A percentile compares a stretch with the other conserved stretches of the same genome.
Evolutionary conservation across 352 stramenopile genomes (phyloP).

Genomic region (Phytophthora pseudosyringae): DNA sequence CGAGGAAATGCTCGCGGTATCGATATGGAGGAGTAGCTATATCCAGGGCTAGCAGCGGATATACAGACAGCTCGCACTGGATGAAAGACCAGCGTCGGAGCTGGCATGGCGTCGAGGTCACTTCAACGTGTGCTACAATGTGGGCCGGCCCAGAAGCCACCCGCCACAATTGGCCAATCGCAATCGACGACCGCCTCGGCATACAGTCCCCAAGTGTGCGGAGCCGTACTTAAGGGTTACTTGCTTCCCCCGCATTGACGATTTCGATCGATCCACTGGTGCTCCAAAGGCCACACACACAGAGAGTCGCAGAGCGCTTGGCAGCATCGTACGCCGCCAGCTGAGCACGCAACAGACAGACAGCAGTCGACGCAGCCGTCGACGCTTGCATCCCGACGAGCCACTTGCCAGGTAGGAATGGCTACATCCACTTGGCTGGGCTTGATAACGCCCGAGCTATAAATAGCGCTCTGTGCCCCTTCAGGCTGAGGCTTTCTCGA

Average conservation of each 20-base stretch:
- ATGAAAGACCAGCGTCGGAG: too few relatives aligned
- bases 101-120: too few relatives aligned
- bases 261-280: conserved; percentile 50
- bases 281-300: conserved; percentile 54
- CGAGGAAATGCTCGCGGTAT: too few relatives aligned
- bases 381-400: background rate
- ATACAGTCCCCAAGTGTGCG: conserved; percentile 21
- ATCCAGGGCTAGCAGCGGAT: too few relatives aligned
- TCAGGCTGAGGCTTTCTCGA: conserved; percentile 14
- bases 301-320: conserved; percentile 38
- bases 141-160: too few relatives aligned
- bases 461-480: conserved; percentile 32
- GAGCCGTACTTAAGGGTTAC: conserved; percentile 39
- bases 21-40: too few relatives aligned
- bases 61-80: too few relatives aligned
- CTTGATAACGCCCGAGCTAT: conserved; percentile 13
- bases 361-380: conserved; percentile 9
- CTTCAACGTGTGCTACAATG: too few relatives aligned
- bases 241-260: conserved; percentile 47
- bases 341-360: conserved; percentile 5
- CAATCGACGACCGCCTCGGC: background rate
- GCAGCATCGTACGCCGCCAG: conserved; percentile 8
- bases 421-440: conserved; percentile 1
- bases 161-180: conserved; percentile 25
- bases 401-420: conserved; percentile 12